Evolutionary conservation across 2,329 filamentous ascomycete species (phyloP), one percentile per base, ranked within the genome.

Genomic region (Aspergillus neoniger): DNA sequence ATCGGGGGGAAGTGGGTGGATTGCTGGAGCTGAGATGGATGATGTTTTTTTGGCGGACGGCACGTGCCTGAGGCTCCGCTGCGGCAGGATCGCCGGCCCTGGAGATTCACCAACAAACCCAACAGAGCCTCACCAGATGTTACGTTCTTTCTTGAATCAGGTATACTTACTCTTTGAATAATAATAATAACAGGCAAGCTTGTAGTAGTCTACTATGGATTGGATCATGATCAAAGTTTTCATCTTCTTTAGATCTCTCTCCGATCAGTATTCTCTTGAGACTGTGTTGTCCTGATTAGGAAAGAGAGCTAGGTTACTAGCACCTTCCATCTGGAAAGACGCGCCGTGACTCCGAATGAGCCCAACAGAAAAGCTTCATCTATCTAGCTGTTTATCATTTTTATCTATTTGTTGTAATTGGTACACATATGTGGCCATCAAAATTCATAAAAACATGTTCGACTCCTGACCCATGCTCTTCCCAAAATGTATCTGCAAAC

Each of bases 1-100:
- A 48, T 43, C 25, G 41, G 48, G 47, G 60, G 60, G 65, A 63
- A 66, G 55, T 44, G 25, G 23, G 57, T 60, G 47, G 63, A 59
- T 64, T 67, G 56, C 62, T 63, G 60, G 59, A 68, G 64, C 67
- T 67, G 69, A 62, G 55, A 63, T 62, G 57, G 62, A 70, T 70
- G 68, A 69, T 70, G 68, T 69, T 70, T 70, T 70, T 69, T 68
- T 65, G 61, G 66, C 52, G 60, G 57, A 44, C 51, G 51, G 63
- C 65, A 69, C 65, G 63, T 70, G 67, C 68, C 68, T 68, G 68
- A 66, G 67, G 66, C 67, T 67, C 61, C 49, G 51, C 21, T 21
- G 15, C 49, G 67, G 67, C 66, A 69, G 67, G 66, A 67, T 69
- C 67, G 63, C 65, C 61, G 58, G 58, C 64, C 58, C 63, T 60